Conservation (phyloP, 2,329 filamentous ascomycete species). For the Diaporthe ampelina region DNA sequence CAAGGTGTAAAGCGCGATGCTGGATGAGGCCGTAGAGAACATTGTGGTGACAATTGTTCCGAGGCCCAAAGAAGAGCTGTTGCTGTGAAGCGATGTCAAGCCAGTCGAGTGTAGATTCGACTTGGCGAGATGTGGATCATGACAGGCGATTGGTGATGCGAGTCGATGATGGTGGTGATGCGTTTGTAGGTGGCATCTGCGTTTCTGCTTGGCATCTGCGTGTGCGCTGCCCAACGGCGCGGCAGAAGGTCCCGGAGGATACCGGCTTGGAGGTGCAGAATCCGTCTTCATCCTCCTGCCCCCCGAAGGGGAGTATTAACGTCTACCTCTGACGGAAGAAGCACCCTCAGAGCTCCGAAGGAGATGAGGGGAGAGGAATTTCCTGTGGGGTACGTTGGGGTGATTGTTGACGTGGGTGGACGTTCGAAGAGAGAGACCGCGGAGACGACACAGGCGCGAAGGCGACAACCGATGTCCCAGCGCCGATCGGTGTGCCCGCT, state of each 20-base stretch:
- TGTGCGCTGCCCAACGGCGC: constrained; percentile 16
- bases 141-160: constrained; percentile 12
- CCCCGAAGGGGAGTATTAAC: constrained; percentile 29
- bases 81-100: neutral
- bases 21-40: neutral
- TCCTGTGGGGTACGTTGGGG: constrained; percentile 22
- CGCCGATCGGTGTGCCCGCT: constrained; percentile 21
- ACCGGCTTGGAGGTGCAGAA: constrained; percentile 39
- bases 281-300: constrained; percentile 34
- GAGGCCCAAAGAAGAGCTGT: neutral
- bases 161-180: constrained; percentile 13
- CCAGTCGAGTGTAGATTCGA: neutral
- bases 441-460: constrained; percentile 27
- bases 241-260: constrained; percentile 38
- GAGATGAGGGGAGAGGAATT: constrained; percentile 32
- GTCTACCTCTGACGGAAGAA: constrained; percentile 35
- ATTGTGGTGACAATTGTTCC: neutral
- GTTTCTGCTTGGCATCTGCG: constrained; percentile 29
- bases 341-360: constrained; percentile 21
- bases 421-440: constrained; percentile 23
- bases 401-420: constrained; percentile 22
- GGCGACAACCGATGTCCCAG: constrained; percentile 32
- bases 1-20: neutral
- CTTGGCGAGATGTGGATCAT: neutral
- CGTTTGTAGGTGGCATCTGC: constrained; percentile 35